Percentiles rank a stretch among this genome's conserved stretches.
Conservation (phyloP, 352 stramenopile species). For the Pythium insidiosum region DNA sequence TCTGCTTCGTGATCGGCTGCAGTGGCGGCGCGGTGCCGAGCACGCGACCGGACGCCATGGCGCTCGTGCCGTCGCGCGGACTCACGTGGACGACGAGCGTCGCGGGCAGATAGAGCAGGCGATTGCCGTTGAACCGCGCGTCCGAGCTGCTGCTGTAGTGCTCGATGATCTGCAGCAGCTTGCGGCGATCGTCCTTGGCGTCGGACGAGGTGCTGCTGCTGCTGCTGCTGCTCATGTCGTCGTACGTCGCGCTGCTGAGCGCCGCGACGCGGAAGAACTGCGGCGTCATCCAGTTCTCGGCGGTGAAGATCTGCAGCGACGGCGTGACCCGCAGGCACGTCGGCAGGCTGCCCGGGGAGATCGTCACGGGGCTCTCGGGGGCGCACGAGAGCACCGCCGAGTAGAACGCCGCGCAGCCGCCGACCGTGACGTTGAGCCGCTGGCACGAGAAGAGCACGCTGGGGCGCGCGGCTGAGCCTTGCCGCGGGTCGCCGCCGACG, state of each 20-base stretch:
- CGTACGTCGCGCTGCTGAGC: constrained; percentile 15
- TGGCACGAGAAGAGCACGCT: constrained; percentile 30
- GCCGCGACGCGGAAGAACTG: constrained; percentile 45
- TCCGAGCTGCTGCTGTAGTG: constrained; percentile 40
- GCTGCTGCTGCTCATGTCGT: constrained; percentile 18
- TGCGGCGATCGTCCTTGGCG: constrained; percentile 15
- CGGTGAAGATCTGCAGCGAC: constrained; percentile 34
- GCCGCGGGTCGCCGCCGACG: no score
- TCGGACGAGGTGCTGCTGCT: background rate
- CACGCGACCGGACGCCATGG: constrained; percentile 24
- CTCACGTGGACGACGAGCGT: constrained; percentile 36
- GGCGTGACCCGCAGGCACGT: constrained; percentile 42
- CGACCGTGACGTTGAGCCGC: constrained; percentile 29
- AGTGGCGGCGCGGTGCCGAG: constrained; percentile 6
- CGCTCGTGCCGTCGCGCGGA: constrained; percentile 28
- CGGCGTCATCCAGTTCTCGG: constrained; percentile 33
- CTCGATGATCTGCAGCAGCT: constrained; percentile 29
- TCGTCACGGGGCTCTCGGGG: constrained; percentile 34
- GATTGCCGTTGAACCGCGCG: constrained; percentile 32
- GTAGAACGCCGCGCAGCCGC: constrained; percentile 43
- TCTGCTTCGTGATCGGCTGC: constrained; percentile 12
- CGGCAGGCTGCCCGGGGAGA: constrained; percentile 35
- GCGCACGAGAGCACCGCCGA: constrained; percentile 30
- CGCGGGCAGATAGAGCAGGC: constrained; percentile 24
- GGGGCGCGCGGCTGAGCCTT: no score